These are phyloP conservation scores for Hsuehochloa calcarea DNA, from an alignment of 176 grass and related monocot genomes.

Conservation along the genomic window DNA sequence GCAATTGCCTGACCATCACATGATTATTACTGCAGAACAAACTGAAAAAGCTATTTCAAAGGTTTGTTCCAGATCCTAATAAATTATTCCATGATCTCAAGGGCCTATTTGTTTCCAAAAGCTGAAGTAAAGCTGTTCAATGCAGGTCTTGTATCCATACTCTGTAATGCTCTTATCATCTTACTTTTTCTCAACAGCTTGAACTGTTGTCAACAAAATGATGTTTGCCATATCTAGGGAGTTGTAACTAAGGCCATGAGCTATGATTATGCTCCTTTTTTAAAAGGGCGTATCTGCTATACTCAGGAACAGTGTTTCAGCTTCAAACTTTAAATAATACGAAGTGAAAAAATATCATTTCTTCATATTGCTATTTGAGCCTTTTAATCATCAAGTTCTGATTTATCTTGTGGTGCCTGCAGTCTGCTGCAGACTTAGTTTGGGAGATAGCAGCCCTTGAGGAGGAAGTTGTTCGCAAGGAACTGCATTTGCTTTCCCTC, in stretches of 20 bases:
- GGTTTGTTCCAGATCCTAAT: constrained; percentile 31
- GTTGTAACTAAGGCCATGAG: constrained; percentile 30
- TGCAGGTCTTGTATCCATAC: constrained; percentile 26
- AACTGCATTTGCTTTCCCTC: constrained; percentile 78
- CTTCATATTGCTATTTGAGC: background rate
- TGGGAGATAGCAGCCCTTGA: constrained; percentile 84
- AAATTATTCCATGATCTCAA: constrained; percentile 38
- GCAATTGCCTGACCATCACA: constrained; percentile 7
- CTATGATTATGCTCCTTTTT: constrained; percentile 28
- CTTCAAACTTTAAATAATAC: constrained; percentile 21
- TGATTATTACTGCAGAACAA: constrained; percentile 19
- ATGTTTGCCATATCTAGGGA: constrained; percentile 48
- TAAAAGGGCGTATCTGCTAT: background rate
- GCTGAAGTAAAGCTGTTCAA: constrained; percentile 33
- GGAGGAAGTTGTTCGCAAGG: constrained; percentile 70
- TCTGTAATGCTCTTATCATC: constrained; percentile 35
- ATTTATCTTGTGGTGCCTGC: constrained; percentile 20
- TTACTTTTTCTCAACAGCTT: constrained; percentile 27
- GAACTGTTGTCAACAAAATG: constrained; percentile 33
- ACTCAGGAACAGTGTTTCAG: constrained; percentile 7
- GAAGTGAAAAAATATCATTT: background rate
- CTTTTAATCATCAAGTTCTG: background rate
- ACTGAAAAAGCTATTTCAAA: constrained; percentile 42
- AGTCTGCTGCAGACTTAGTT: constrained; percentile 62
- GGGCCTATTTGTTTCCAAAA: constrained; percentile 38